Evolutionary conservation across 345 rosid species (phyloP).

Genomic region (Carallia pectinifolia): DNA sequence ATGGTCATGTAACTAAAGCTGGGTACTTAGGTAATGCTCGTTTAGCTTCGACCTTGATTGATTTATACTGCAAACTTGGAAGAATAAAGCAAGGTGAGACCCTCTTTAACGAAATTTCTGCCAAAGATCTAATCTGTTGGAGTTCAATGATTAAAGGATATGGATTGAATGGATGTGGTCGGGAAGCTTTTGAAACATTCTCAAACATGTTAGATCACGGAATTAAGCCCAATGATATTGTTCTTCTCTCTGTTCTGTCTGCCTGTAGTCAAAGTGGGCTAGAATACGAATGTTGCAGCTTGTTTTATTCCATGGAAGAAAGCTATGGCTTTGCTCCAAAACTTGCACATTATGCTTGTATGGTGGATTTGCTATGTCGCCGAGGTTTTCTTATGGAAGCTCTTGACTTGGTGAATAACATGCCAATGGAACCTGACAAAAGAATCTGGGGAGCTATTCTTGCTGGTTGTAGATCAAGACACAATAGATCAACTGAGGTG

Average conservation of each 20-base stretch:
- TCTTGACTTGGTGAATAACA: constrained; percentile 13
- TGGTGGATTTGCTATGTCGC: constrained; percentile 16
- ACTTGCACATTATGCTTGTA: constrained; percentile 20
- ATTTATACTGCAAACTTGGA: constrained; percentile 17
- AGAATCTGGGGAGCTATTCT: constrained; percentile 22
- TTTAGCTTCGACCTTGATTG: constrained; percentile 9
- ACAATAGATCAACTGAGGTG: background rate
- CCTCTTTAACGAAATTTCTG: constrained; percentile 5
- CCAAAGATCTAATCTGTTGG: constrained; percentile 16
- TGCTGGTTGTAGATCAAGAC: constrained; percentile 11
- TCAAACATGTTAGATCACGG: constrained; percentile 11
- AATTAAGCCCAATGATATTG: constrained; percentile 14
- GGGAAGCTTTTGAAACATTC: constrained; percentile 19
- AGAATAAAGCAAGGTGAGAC: constrained; percentile 10
- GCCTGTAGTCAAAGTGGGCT: constrained; percentile 15
- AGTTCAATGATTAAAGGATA: constrained; percentile 19
- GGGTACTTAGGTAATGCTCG: constrained; percentile 11
- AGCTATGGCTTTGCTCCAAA: constrained; percentile 11
- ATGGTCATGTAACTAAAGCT: constrained; percentile 6
- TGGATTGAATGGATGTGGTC: constrained; percentile 11
- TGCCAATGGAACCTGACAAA: constrained; percentile 10
- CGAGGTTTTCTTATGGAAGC: constrained; percentile 10
- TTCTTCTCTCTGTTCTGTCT: constrained; percentile 17
- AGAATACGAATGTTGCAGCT: constrained; percentile 4
- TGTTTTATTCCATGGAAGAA: constrained; percentile 12